Evolutionary conservation across 257 asterid species (phyloP), one percentile per base, ranked within the genome.

Genomic region (Solanum etuberosum): DNA sequence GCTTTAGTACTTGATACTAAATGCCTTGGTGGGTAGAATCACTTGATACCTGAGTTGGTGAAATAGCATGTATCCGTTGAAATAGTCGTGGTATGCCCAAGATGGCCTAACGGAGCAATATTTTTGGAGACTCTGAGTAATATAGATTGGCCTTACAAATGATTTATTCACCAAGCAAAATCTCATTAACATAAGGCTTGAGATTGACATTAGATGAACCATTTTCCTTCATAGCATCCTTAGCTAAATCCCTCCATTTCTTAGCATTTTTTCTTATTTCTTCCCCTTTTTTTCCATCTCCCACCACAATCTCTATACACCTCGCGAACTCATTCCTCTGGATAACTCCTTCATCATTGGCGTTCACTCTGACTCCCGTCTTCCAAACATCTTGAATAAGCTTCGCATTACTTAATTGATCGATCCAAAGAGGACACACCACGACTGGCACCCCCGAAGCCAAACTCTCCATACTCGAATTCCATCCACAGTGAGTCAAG

Each of bases 401-500:
- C 40, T 89, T 89, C 0, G 87, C 91, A 18, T 85, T 89, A 2
- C 87, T 80, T 6, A 54, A 13, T 81, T 89, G 90, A 63, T 89
- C 91, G 0, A 48, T 32, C 91, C 88, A 89, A 14, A 80, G 85
- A 2, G 91, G 91, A 37, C 86, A 89, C 0, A 90, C 88, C 77
- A 87, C 88, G 9, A 89, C 31, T 2, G 87, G 91, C 35, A 89
- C 91, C 18, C 90, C 90, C 13, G 43, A 84, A 51, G 73, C 84
- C 9, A 89, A 27, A 37, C 89, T 85, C 87, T 90, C 91, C 59
- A 90, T 20, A 7, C 86, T 86, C 7, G 91, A 89, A 34, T 86
- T 89, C 91, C 90, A 89, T 42, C 89, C 88, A 43, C 88, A 86
- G 11, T 89, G 91, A 6, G 83, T 70, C 68, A 89, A 42, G 68